phyloP scores from a whole-genome alignment of 2,329 filamentous ascomycete genomes.

The Hypoxylon sp. region DNA sequence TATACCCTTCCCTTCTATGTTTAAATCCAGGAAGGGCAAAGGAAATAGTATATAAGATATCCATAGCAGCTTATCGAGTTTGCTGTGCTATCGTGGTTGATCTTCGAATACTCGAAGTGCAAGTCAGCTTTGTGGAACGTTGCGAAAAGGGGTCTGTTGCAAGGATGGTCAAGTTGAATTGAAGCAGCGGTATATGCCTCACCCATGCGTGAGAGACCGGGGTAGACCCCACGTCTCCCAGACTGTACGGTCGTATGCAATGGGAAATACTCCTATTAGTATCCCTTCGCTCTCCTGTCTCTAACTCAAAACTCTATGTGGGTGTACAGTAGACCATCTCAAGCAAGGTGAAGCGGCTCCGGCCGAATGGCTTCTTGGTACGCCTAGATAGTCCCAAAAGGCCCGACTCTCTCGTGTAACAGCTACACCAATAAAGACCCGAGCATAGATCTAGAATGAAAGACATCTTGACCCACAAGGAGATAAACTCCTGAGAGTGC shows the following conservation, averaged over 20 bases:
- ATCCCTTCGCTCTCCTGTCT: too few relatives aligned
- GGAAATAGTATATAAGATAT: background rate
- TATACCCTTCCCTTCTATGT: background rate
- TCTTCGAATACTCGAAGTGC: background rate
- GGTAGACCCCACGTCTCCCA: background rate
- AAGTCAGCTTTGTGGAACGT: background rate
- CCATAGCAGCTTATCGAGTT: background rate
- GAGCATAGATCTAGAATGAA: background rate
- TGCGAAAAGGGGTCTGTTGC: background rate
- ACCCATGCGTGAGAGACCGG: background rate
- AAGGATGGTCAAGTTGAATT: background rate
- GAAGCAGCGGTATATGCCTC: background rate
- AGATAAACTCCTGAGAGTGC: conserved; percentile 4
- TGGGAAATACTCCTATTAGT: background rate
- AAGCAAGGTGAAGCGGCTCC: background rate
- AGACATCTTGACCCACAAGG: background rate
- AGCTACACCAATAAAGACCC: background rate
- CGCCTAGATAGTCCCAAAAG: background rate
- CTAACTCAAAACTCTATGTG: background rate
- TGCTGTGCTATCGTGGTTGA: background rate
- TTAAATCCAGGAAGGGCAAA: background rate
- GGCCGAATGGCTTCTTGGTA: background rate
- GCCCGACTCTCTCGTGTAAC: background rate
- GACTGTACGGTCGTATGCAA: background rate
- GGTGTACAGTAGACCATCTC: background rate